Conservation (phyloP, 2,329 filamentous ascomycete genomes). For the Mycosphaerella arachidis region DNA sequence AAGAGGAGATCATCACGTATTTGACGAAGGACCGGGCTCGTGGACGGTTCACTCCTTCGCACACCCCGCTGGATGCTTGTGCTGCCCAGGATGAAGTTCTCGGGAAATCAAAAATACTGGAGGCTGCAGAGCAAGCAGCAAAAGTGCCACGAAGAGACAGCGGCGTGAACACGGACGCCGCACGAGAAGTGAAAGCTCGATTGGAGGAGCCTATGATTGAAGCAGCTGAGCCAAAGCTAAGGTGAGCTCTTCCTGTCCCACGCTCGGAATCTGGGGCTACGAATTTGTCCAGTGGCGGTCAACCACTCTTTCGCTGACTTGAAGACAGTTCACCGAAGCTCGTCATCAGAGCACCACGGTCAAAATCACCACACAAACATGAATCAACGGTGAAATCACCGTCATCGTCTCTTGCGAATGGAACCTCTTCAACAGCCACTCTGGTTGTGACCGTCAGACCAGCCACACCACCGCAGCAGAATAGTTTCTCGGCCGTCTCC, state of each 20-base stretch:
- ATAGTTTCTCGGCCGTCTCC: neutral
- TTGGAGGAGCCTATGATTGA: neutral
- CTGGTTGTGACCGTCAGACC: neutral
- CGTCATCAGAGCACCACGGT: neutral
- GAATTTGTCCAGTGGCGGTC: neutral
- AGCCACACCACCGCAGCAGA: slow-evolving; percentile 2
- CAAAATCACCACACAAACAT: slow-evolving; percentile 1
- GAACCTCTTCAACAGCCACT: neutral
- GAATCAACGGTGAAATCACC: neutral
- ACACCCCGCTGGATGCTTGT: slow-evolving; percentile 19
- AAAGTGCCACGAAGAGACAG: slow-evolving; percentile 19
- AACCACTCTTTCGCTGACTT: slow-evolving; percentile 1
- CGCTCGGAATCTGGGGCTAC: slow-evolving; percentile 1
- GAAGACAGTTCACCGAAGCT: slow-evolving; percentile 8
- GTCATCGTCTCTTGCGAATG: neutral
- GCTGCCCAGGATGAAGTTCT: slow-evolving; percentile 20
- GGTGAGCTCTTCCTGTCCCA: slow-evolving; percentile 4
- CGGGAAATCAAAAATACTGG: slow-evolving; percentile 11
- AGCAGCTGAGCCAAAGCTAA: neutral
- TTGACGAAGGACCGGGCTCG: slow-evolving; percentile 8
- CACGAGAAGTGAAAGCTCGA: neutral
- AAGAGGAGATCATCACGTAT: slow-evolving; percentile 7
- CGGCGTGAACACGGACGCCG: slow-evolving; percentile 7
- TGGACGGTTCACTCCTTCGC: slow-evolving; percentile 13
- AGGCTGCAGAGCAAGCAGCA: slow-evolving; percentile 12